phyloP scores from a whole-genome alignment of 169 alveolate species.

The Cryptosporidium meleagridis region DNA sequence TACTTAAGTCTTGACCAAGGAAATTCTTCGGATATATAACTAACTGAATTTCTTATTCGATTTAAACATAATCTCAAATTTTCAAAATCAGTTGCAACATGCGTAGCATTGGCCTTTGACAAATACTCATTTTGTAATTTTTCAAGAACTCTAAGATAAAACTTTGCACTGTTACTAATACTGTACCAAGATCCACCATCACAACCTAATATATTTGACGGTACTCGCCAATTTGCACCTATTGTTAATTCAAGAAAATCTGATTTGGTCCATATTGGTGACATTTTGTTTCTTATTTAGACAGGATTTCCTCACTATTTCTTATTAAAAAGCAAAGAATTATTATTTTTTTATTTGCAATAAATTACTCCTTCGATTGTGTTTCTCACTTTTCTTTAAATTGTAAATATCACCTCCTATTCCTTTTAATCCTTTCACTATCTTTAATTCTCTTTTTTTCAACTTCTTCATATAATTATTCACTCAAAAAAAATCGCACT shows the following conservation, averaged over 20 bases:
- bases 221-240: slow-evolving; percentile 42
- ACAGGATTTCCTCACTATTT: background rate
- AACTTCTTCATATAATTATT: background rate
- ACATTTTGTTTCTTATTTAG: background rate
- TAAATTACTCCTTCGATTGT: background rate
- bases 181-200: slow-evolving; percentile 61
- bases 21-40: slow-evolving; percentile 63
- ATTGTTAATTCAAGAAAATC: slow-evolving; percentile 39
- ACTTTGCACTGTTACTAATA: slow-evolving; percentile 49
- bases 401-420: background rate
- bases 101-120: background rate
- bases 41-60: slow-evolving; percentile 22
- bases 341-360: no score
- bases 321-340: no score
- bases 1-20: slow-evolving; percentile 65
- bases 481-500: background rate
- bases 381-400: background rate
- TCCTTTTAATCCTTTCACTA: background rate
- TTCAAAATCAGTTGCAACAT: background rate
- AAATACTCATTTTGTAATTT: slow-evolving; percentile 19
- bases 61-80: slow-evolving; percentile 19
- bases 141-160: slow-evolving; percentile 33
- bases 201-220: slow-evolving; percentile 51
- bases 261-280: slow-evolving; percentile 59
- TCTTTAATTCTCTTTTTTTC: background rate